These are phyloP conservation scores for Colletotrichum zoysiae DNA, from an alignment of 2,329 filamentous ascomycete species.

Conservation along the genomic window DNA sequence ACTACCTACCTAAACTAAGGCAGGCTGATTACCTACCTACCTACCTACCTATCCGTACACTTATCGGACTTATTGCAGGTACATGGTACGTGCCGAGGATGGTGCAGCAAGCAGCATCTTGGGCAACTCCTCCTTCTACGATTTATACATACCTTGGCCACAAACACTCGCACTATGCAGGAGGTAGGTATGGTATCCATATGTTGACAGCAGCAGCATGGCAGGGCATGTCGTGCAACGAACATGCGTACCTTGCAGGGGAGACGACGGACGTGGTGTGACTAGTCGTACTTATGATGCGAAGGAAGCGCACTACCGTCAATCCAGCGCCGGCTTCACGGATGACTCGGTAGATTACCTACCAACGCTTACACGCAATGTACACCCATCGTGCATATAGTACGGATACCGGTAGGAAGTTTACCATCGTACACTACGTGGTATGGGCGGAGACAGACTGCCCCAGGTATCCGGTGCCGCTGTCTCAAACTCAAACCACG, in stretches of 20 bases:
- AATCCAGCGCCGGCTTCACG: neutral
- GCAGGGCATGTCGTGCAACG: slow-evolving; percentile 20
- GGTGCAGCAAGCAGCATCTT: neutral
- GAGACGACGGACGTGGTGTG: neutral
- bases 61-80: neutral
- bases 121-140: neutral
- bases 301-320: too few species aligned
- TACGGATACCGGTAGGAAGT: too few species aligned
- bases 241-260: slow-evolving; percentile 26
- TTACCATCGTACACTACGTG: too few species aligned
- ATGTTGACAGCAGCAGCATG: neutral
- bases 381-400: too few species aligned
- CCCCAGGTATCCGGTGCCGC: neutral
- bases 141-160: neutral
- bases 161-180: too few species aligned
- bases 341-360: neutral
- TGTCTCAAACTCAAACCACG: neutral
- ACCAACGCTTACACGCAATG: neutral
- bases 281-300: too few species aligned
- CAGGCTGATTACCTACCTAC: neutral
- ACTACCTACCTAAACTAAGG: too few species aligned
- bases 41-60: too few species aligned
- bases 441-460: neutral
- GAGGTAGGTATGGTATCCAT: neutral
- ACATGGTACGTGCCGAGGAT: neutral